phyloP scores from a whole-genome alignment of 768 basidiomycete genomes.

The Tephrocybe sp. region DNA sequence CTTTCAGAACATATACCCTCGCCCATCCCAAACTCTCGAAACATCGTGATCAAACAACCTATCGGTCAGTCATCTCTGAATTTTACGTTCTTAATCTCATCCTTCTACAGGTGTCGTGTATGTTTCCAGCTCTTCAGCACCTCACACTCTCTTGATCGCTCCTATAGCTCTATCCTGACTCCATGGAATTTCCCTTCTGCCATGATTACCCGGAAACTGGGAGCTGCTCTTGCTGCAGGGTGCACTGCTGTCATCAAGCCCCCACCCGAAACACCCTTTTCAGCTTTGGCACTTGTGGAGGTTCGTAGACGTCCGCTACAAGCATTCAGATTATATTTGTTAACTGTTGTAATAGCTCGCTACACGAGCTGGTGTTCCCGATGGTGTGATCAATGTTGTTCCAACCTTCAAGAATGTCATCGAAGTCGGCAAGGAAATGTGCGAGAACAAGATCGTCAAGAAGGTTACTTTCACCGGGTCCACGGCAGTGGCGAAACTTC shows the following conservation, averaged over 20 bases:
- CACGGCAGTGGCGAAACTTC: slow-evolving; percentile 73
- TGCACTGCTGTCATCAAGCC: slow-evolving; percentile 96
- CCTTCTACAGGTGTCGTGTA: slow-evolving; percentile 39
- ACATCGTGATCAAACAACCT: slow-evolving; percentile 93
- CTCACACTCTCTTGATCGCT: slow-evolving; percentile 4
- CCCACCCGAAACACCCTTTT: slow-evolving; percentile 93
- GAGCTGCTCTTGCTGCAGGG: slow-evolving; percentile 90
- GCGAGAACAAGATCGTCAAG: slow-evolving; percentile 80
- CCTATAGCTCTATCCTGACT: slow-evolving; percentile 68
- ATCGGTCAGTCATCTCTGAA: slow-evolving; percentile 49
- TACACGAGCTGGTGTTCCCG: slow-evolving; percentile 87
- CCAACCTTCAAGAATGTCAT: slow-evolving; percentile 82
- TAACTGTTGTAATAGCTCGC: slow-evolving; percentile 52
- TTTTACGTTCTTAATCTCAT: background rate
- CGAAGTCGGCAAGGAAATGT: slow-evolving; percentile 94
- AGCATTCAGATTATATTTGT: background rate
- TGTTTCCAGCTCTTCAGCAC: slow-evolving; percentile 13
- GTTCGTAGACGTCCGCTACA: slow-evolving; percentile 34
- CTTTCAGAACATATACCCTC: slow-evolving; percentile 80
- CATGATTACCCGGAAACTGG: slow-evolving; percentile 92
- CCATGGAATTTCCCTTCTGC: slow-evolving; percentile 96
- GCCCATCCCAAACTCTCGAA: slow-evolving; percentile 64
- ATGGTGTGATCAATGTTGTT: slow-evolving; percentile 93
- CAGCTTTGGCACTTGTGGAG: slow-evolving; percentile 88
- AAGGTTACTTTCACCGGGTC: slow-evolving; percentile 95